phyloP scores from a whole-genome alignment of 768 basidiomycete species.

The Suillus fuscotomentosus region DNA sequence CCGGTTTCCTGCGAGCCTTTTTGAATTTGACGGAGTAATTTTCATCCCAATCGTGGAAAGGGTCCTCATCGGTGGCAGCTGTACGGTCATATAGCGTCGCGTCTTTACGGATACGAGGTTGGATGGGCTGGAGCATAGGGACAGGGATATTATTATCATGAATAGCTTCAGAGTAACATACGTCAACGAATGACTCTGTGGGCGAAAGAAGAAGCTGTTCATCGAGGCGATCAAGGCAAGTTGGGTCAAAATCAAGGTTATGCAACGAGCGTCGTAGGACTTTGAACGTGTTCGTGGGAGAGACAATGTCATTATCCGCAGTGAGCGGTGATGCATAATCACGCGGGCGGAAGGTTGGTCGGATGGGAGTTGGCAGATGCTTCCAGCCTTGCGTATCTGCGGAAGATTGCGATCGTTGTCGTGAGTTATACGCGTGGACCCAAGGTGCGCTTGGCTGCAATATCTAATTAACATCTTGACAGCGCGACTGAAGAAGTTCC shows the following conservation, averaged over 20 bases:
- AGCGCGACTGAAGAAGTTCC: neutral
- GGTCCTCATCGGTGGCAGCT: slow-evolving; percentile 34
- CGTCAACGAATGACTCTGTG: slow-evolving; percentile 40
- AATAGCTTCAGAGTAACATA: slow-evolving; percentile 42
- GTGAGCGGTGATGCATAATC: slow-evolving; percentile 28
- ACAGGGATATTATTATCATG: slow-evolving; percentile 26
- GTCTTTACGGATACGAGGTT: slow-evolving; percentile 31
- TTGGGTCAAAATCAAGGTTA: slow-evolving; percentile 38
- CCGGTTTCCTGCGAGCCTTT: slow-evolving; percentile 14
- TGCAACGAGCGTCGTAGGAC: slow-evolving; percentile 33
- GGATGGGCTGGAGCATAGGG: slow-evolving; percentile 28
- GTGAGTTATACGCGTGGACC: slow-evolving; percentile 10
- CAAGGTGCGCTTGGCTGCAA: slow-evolving; percentile 19
- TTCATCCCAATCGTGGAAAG: slow-evolving; percentile 35
- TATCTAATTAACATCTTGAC: neutral
- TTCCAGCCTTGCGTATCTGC: slow-evolving; percentile 34
- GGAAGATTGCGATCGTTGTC: slow-evolving; percentile 32
- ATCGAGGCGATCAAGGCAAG: slow-evolving; percentile 42
- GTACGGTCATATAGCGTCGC: slow-evolving; percentile 29
- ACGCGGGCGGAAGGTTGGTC: slow-evolving; percentile 34
- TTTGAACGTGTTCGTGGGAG: slow-evolving; percentile 26
- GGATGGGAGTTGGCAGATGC: slow-evolving; percentile 30
- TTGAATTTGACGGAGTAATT: slow-evolving; percentile 29
- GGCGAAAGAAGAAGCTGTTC: slow-evolving; percentile 41
- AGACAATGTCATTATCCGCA: slow-evolving; percentile 31